phyloP scores from a whole-genome alignment of 2,329 filamentous ascomycete species.

The Pseudogymnoascus sp. region DNA sequence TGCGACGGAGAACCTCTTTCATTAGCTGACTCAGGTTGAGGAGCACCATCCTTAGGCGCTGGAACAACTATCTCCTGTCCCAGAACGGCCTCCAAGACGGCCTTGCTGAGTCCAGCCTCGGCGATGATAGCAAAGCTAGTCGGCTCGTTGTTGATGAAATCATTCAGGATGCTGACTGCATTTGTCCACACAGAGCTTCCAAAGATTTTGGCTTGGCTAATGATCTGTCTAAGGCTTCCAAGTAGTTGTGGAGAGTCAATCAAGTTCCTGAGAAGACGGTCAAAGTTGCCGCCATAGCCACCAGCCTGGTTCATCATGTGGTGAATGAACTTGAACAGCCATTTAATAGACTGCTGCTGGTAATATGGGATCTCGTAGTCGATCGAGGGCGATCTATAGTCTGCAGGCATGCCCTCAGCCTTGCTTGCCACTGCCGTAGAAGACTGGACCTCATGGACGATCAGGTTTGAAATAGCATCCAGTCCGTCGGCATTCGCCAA shows the following conservation, averaged over 20 bases:
- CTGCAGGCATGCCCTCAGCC: slow-evolving; percentile 62
- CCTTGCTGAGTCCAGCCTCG: slow-evolving; percentile 83
- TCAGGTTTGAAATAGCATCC: slow-evolving; percentile 81
- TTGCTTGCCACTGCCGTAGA: slow-evolving; percentile 58
- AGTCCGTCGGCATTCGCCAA: slow-evolving; percentile 78
- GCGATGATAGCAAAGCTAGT: slow-evolving; percentile 95
- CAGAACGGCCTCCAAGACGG: slow-evolving; percentile 75
- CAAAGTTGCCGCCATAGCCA: slow-evolving; percentile 67
- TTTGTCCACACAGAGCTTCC: slow-evolving; percentile 95
- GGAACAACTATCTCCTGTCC: slow-evolving; percentile 32
- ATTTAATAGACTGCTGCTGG: slow-evolving; percentile 87
- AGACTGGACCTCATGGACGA: slow-evolving; percentile 67
- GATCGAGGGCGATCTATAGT: slow-evolving; percentile 71
- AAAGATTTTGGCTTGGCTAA: slow-evolving; percentile 70
- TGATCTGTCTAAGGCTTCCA: slow-evolving; percentile 68
- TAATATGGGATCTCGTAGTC: slow-evolving; percentile 93
- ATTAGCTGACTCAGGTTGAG: slow-evolving; percentile 25
- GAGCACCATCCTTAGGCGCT: slow-evolving; percentile 18
- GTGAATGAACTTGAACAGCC: slow-evolving; percentile 91
- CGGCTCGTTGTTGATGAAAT: slow-evolving; percentile 97
- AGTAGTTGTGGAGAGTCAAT: slow-evolving; percentile 88
- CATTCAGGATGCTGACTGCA: slow-evolving; percentile 82
- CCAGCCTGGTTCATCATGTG: slow-evolving; percentile 81
- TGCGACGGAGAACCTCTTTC: slow-evolving; percentile 22
- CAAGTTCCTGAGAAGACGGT: slow-evolving; percentile 81